phyloP scores from a whole-genome alignment of 2,329 filamentous ascomycete genomes.

The Colletotrichum liriopes region DNA sequence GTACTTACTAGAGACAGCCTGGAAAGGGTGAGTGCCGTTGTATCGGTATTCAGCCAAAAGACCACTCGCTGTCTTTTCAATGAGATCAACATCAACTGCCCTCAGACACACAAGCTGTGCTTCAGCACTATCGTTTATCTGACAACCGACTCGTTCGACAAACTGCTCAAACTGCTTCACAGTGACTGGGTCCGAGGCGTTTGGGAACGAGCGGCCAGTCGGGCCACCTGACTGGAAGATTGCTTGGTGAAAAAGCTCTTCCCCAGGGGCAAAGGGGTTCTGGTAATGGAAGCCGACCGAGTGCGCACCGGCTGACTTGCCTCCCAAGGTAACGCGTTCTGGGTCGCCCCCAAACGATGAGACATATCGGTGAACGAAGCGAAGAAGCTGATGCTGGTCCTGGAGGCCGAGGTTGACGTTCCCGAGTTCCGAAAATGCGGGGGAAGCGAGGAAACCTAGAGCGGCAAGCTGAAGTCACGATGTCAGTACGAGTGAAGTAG shows the following conservation, averaged over 20 bases:
- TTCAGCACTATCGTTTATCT: conserved; percentile 47
- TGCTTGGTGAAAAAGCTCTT: conserved; percentile 52
- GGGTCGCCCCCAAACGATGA: conserved; percentile 68
- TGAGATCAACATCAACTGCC: conserved; percentile 52
- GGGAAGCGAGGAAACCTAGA: conserved; percentile 62
- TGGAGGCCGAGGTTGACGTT: conserved; percentile 68
- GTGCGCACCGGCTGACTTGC: conserved; percentile 67
- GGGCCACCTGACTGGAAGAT: conserved; percentile 57
- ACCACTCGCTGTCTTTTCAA: conserved; percentile 44
- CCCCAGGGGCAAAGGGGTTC: conserved; percentile 52
- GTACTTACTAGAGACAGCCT: conserved; percentile 17
- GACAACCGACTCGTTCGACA: conserved; percentile 50
- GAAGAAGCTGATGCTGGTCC: conserved; percentile 66
- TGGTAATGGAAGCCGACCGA: conserved; percentile 57
- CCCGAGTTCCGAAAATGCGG: conserved; percentile 52
- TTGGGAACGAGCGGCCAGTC: conserved; percentile 55
- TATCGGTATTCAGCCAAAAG: conserved; percentile 23
- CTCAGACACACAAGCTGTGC: conserved; percentile 58
- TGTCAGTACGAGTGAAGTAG: accelerated
- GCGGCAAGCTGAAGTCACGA: conserved; percentile 3
- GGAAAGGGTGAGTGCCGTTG: conserved; percentile 27
- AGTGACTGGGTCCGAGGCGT: conserved; percentile 53
- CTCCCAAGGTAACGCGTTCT: conserved; percentile 66
- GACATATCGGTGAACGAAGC: conserved; percentile 70
- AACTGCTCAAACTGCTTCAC: conserved; percentile 52